Base-by-base conservation (phyloP, 257 asterid species). In the Penstemon davidsonii region DNA sequence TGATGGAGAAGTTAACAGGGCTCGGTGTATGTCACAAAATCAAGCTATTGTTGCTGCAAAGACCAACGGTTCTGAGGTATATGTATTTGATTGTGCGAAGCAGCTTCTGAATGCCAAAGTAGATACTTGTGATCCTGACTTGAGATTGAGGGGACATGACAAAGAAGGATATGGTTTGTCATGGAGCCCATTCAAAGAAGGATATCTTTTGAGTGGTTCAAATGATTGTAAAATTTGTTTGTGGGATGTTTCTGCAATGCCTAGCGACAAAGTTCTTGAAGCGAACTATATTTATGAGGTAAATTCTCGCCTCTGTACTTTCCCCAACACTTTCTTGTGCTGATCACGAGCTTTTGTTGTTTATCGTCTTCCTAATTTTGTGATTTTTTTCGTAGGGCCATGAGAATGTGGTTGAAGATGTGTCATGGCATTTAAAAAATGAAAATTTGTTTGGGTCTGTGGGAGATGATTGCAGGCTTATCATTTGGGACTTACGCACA, bases 111-210 rank as follows among this genome's bases (percentile, higher is more conserved):
- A 78, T 55, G 70, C 73, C 19, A 73, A 78, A 64, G 72, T 61
- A 25, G 72, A 75, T 62, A 77, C 85, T 53, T 85, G 84, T 47
- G 79, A 87, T 57, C 99, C 99, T 15, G 97, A 88, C 71, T 77
- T 93, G 86, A 84, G 82, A 75, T 67, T 94, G 78, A 80, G 73
- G 60, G 99, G 99, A 25, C 99, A 91, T 68, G 85, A 87, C 5
- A 85, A 88, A 67, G 99, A 94, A 88, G 99, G 97, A 18, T 88
- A 87, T 82, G 99, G 97, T 37, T 68, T 94, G 74, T 94, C 97
- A 1, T 94, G 97, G 97, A 94, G 94, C 81, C 72, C 95, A 5
- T 78, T 88, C 10, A 90, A 83, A 68, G 87, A 85, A 75, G 99
- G 96, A 10, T 75, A 79, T 78, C 88, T 94, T 75, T 71, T 91